Conservation (phyloP, 192 early-diverging fungal genomes). For the Backusella liffmaniae region DNA sequence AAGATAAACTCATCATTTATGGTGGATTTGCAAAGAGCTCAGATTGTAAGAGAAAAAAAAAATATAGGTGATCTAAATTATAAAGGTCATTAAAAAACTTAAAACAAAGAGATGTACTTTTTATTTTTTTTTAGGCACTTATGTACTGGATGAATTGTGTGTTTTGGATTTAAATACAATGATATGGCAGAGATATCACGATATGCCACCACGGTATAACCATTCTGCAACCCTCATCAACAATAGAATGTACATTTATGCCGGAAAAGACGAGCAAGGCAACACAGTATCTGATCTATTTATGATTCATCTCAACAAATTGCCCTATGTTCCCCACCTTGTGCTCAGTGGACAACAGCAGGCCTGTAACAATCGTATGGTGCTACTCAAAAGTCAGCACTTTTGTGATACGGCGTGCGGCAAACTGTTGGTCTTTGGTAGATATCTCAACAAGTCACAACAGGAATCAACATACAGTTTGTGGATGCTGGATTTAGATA, state of each 20-base stretch:
- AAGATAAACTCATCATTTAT: slow-evolving; percentile 59
- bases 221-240: slow-evolving; percentile 55
- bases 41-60: slow-evolving; percentile 42
- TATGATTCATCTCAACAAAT: slow-evolving; percentile 49
- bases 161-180: slow-evolving; percentile 60
- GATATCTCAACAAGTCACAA: slow-evolving; percentile 37
- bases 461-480: slow-evolving; percentile 42
- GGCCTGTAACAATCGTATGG: slow-evolving; percentile 42
- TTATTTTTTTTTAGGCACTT: slow-evolving; percentile 38
- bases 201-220: slow-evolving; percentile 49
- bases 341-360: slow-evolving; percentile 20
- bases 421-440: slow-evolving; percentile 52
- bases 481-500: slow-evolving; percentile 60
- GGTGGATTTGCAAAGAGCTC: slow-evolving; percentile 58
- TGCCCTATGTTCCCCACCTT: slow-evolving; percentile 36
- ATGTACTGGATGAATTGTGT: slow-evolving; percentile 51
- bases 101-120: not conserved
- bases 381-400: slow-evolving; percentile 56
- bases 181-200: slow-evolving; percentile 47
- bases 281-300: slow-evolving; percentile 53
- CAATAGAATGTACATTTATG: slow-evolving; percentile 60
- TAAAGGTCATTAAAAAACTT: not conserved
- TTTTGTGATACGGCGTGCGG: slow-evolving; percentile 57
- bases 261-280: slow-evolving; percentile 52
- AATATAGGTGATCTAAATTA: not conserved